phyloP scores from a whole-genome alignment of 306 rosid genomes.

The Castanea sativa region DNA sequence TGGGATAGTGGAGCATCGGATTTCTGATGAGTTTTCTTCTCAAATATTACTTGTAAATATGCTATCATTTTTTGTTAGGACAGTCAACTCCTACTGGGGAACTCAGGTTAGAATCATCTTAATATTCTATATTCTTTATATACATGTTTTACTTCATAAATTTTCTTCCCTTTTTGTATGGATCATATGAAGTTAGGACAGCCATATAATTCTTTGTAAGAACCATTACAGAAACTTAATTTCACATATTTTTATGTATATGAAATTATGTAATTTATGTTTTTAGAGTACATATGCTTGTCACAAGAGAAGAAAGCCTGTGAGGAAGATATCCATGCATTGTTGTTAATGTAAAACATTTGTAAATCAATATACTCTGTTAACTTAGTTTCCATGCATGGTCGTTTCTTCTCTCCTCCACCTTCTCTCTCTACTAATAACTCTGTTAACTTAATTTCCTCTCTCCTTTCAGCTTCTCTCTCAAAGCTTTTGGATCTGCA shows the following conservation, averaged over 20 bases:
- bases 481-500: too few species aligned
- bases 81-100: slow-evolving; percentile 90
- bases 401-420: too few species aligned
- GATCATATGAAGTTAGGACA: neutral
- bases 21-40: slow-evolving; percentile 68
- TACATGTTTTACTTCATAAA: neutral
- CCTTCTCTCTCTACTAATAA: too few species aligned
- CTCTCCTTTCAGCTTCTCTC: too few species aligned
- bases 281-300: neutral
- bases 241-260: slow-evolving; percentile 3
- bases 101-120: slow-evolving; percentile 63
- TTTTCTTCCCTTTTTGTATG: neutral
- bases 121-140: neutral
- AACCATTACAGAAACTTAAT: neutral
- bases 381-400: too few species aligned
- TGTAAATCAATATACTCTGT: neutral
- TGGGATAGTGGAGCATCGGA: slow-evolving; percentile 85
- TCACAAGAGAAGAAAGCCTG: neutral
- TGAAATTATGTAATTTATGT: neutral
- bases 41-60: slow-evolving; percentile 66
- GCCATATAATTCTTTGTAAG: neutral
- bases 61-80: slow-evolving; percentile 78
- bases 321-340: neutral
- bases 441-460: too few species aligned
- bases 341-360: neutral